Evolutionary conservation across 495 filamentous ascomycete species (phyloP).

Genomic region (Aspergillus conjunctus): DNA sequence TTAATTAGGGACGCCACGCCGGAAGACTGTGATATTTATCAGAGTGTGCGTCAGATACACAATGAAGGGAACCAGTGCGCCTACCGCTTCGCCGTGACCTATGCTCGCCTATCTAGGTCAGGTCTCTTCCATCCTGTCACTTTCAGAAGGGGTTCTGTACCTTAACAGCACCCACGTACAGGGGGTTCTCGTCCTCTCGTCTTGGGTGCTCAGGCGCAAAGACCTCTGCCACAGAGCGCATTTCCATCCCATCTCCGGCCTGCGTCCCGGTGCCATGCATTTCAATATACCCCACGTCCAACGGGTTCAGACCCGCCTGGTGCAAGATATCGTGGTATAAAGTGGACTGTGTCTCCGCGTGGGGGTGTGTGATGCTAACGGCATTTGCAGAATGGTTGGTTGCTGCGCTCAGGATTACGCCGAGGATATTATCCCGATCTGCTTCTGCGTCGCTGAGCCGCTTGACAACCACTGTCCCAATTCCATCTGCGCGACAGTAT

Average conservation of each 20-base stretch:
- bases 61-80: background rate
- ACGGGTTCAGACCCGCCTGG: slow-evolving; percentile 48
- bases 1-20: slow-evolving; percentile 38
- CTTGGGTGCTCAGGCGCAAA: slow-evolving; percentile 33
- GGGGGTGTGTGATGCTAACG: slow-evolving; percentile 48
- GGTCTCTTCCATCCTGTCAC: no score
- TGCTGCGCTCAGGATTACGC: slow-evolving; percentile 30
- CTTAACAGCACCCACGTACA: slow-evolving; percentile 36
- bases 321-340: slow-evolving; percentile 47
- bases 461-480: slow-evolving; percentile 49
- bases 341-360: slow-evolving; percentile 50
- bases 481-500: slow-evolving; percentile 62
- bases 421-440: slow-evolving; percentile 49
- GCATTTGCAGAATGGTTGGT: slow-evolving; percentile 53
- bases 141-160: no score
- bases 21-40: slow-evolving; percentile 10
- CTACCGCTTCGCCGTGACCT: slow-evolving; percentile 40
- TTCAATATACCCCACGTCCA: slow-evolving; percentile 54
- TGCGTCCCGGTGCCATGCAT: slow-evolving; percentile 52
- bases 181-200: slow-evolving; percentile 5
- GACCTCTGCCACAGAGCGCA: slow-evolving; percentile 21
- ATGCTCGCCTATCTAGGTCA: slow-evolving; percentile 46
- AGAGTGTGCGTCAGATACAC: background rate
- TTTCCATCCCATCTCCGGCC: slow-evolving; percentile 37
- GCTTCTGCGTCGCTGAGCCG: slow-evolving; percentile 45